These are phyloP conservation scores for Ceratobasidium sp. DNA, from an alignment of 1,284 basidiomycete species.

Conservation along the genomic window DNA sequence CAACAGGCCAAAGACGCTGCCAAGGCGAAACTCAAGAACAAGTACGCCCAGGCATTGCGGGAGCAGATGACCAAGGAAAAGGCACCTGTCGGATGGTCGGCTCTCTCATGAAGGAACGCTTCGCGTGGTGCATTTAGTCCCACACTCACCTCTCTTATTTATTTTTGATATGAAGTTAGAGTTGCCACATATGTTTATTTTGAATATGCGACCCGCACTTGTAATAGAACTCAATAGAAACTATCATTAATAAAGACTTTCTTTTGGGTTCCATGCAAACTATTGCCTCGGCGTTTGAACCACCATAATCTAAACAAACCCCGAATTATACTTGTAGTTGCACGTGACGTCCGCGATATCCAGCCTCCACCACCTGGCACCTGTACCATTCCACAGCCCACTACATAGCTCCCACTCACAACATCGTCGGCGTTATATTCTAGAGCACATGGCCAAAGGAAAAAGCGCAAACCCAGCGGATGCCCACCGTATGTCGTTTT, in stretches of 20 bases:
- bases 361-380: no score
- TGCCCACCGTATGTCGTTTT: conserved; percentile 65
- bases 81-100: conserved; percentile 22
- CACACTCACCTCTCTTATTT: neutral
- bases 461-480: conserved; percentile 86
- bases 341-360: no score
- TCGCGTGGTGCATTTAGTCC: neutral
- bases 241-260: neutral
- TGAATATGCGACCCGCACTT: neutral
- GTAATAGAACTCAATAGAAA: neutral
- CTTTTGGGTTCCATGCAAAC: no score
- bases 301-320: no score
- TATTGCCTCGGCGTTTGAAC: neutral
- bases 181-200: neutral
- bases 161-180: neutral
- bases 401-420: no score
- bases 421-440: neutral
- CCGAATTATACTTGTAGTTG: no score
- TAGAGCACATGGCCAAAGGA: conserved; percentile 86
- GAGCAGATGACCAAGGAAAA: conserved; percentile 28
- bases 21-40: conserved; percentile 33
- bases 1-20: conserved; percentile 23
- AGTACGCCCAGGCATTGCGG: conserved; percentile 24
- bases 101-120: neutral
- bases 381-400: no score